phyloP scores from a whole-genome alignment of 768 basidiomycete genomes.

The Tricholoma saponaceum region DNA sequence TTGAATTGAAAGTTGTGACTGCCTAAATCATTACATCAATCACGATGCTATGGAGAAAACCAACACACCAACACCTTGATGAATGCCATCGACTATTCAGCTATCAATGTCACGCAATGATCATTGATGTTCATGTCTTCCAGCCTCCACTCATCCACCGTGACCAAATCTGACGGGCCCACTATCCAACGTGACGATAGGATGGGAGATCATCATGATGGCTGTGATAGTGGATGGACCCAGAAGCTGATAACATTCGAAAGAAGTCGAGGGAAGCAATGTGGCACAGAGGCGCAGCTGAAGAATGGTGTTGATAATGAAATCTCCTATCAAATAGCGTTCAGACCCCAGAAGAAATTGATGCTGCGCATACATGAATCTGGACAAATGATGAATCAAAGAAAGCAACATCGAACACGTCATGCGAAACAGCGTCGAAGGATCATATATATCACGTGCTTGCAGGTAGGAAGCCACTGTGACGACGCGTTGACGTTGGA shows the following conservation, averaged over 20 bases:
- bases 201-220: neutral
- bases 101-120: neutral
- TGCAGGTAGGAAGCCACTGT: too few relatives aligned
- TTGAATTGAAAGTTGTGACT: too few relatives aligned
- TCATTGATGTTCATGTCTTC: neutral
- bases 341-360: too few relatives aligned
- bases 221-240: neutral
- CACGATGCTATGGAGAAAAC: neutral
- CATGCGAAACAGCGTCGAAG: neutral
- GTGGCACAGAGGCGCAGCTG: neutral
- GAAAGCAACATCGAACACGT: too few relatives aligned
- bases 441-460: neutral
- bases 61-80: neutral
- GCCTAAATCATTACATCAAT: too few relatives aligned
- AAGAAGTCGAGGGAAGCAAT: neutral
- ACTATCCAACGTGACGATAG: neutral
- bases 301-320: neutral
- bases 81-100: neutral
- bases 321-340: neutral
- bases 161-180: neutral
- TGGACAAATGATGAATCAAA: too few relatives aligned
- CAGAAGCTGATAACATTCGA: neutral
- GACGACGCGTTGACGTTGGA: neutral
- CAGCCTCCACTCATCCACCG: neutral
- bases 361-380: too few relatives aligned